A percentile compares a stretch with the other conserved stretches of the same genome.
phyloP scores from a whole-genome alignment of 345 rosid species.

The Corchorus olitorius region DNA sequence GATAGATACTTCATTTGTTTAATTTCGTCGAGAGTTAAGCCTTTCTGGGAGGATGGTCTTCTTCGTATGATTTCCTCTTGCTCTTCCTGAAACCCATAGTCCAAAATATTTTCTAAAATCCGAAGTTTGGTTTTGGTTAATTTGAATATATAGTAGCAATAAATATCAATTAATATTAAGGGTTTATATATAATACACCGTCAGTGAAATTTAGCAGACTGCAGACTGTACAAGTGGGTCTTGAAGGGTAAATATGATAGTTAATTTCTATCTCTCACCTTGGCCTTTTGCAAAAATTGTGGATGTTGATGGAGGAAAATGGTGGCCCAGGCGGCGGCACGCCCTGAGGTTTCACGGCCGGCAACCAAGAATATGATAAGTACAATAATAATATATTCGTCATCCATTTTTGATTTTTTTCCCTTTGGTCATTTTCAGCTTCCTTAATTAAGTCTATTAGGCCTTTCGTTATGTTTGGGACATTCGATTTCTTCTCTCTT shows the following conservation, averaged over 20 bases:
- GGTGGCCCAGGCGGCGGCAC: constrained; percentile 25
- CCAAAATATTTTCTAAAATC: too few relatives aligned
- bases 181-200: too few relatives aligned
- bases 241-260: background rate
- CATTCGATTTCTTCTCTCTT: too few relatives aligned
- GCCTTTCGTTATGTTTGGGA: too few relatives aligned
- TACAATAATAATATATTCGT: constrained; percentile 32
- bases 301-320: constrained; percentile 22
- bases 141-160: too few relatives aligned
- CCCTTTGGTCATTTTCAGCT: background rate
- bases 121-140: too few relatives aligned
- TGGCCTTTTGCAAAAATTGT: constrained; percentile 25
- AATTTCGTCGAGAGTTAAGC: constrained; percentile 34
- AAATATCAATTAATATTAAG: too few relatives aligned
- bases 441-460: too few relatives aligned
- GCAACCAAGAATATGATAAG: constrained; percentile 29
- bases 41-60: constrained; percentile 29
- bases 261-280: constrained; percentile 15
- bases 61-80: constrained; percentile 34
- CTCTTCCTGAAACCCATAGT: constrained; percentile 32
- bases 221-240: too few relatives aligned
- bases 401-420: constrained; percentile 20
- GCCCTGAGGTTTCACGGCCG: constrained; percentile 37
- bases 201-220: too few relatives aligned
- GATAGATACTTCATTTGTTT: constrained; percentile 44